Base-by-base conservation (phyloP, 2,329 filamentous ascomycete genomes). In the Penicillium aurantiogriseum region DNA sequence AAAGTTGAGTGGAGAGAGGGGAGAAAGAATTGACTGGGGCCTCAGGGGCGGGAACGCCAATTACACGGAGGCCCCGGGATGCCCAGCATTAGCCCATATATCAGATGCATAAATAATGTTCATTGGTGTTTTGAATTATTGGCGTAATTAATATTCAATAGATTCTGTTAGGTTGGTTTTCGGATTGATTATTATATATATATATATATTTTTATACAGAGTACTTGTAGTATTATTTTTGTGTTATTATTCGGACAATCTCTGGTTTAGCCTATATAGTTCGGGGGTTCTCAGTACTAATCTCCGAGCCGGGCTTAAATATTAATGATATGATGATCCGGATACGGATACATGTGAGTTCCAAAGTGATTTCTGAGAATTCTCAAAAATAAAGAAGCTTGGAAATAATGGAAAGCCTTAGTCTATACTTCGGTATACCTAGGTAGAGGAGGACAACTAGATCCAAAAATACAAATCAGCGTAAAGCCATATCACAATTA, bases 1-100 rank as follows among this genome's bases (percentile, higher is more conserved):
- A 45, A 50, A 48, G 50, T 36, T 40, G 47, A 46, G 54, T 55
- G 62, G 56, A 54, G 58, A 61, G 62, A 66, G 59, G 55, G 56
- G 59, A 58, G 54, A 56, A 44, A 59, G 45, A 45, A 57, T 51
- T 39, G 46, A 56, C 21, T 36, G 57, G 60, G 59, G 54, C 60
- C 36, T 67, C 63, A 67, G 64, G 64, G 64, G 62, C 55, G 62
- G 57, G 60, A 64, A 56, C 45, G 50, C 55, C 60, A 63, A 63
- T 62, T 58, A 58, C 57, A 54, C 54, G 53, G 56, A 51, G 47
- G 43, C 47, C 42, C 48, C 23, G 52, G 42, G 38, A 29, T 31
- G 38, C 29, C 45, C 36, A 49, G 44, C 36, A 50, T 38, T 46
- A 39, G 10, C 4, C 19, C 7, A 33, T 39, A n/a, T 39, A n/a